Evolutionary conservation across 2,329 filamentous ascomycete genomes (phyloP).

Genomic region (Fusarium austroafricanum): DNA sequence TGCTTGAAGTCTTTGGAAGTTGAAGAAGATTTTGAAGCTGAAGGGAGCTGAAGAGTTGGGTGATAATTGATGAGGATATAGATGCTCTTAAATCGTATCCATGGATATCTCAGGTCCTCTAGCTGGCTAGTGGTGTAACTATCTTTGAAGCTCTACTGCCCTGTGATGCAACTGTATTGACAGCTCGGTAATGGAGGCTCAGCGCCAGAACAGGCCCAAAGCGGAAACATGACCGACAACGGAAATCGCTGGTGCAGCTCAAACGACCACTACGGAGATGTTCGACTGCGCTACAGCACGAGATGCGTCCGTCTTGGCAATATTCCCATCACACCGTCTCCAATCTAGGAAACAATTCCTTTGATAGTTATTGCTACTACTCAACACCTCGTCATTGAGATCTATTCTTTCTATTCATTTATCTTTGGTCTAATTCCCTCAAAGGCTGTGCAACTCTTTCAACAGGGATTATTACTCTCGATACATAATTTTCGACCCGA

Average conservation of each 20-base stretch:
- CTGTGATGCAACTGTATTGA: conserved; percentile 27
- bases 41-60: neutral
- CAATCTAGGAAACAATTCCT: conserved; percentile 33
- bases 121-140: neutral
- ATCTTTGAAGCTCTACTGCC: conserved; percentile 8
- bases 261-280: conserved; percentile 38
- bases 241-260: conserved; percentile 25
- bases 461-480: conserved; percentile 15
- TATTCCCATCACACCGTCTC: conserved; percentile 20
- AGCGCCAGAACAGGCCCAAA: conserved; percentile 34
- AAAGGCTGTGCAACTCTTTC: conserved; percentile 20
- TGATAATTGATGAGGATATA: conserved; percentile 13
- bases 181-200: conserved; percentile 39
- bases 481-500: conserved; percentile 10
- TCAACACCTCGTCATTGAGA: neutral
- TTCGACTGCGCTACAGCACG: conserved; percentile 31
- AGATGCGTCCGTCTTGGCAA: conserved; percentile 31
- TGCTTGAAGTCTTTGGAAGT: conserved; percentile 10
- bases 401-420: neutral
- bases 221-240: conserved; percentile 34
- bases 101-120: neutral
- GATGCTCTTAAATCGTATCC: conserved; percentile 28
- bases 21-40: neutral
- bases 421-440: neutral
- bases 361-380: conserved; percentile 4